Conservation (phyloP, 768 basidiomycete species). For the Rhodotorula kratochvilovae region DNA sequence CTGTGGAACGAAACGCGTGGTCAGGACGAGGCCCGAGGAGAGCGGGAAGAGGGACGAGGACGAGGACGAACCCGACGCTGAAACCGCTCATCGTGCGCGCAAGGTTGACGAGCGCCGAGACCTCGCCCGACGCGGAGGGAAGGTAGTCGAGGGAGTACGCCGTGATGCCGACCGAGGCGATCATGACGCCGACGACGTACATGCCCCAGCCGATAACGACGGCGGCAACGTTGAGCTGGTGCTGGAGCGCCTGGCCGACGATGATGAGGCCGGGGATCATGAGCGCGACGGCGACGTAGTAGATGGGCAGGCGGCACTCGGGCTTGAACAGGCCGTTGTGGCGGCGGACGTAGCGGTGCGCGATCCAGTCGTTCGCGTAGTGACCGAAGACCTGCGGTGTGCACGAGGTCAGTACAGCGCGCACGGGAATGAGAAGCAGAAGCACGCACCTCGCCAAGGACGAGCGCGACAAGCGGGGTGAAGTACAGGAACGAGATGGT, state of each 20-base stretch:
- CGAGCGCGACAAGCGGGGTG: constrained; percentile 35
- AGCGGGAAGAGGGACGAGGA: background rate
- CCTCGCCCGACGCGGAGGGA: constrained; percentile 30
- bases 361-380: constrained; percentile 31
- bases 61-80: background rate
- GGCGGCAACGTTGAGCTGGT: constrained; percentile 12
- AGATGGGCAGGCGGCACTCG: constrained; percentile 30
- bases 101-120: constrained; percentile 24
- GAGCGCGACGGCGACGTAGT: constrained; percentile 16
- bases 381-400: constrained; percentile 16
- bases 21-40: background rate
- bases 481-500: constrained; percentile 34
- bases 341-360: constrained; percentile 16
- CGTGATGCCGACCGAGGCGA: constrained; percentile 29
- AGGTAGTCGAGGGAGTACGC: constrained; percentile 34
- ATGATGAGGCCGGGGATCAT: constrained; percentile 37
- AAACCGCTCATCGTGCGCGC: constrained; percentile 22
- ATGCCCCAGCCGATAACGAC: constrained; percentile 35
- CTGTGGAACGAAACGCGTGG: background rate
- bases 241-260: constrained; percentile 27
- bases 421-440: background rate
- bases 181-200: constrained; percentile 37
- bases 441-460: constrained; percentile 31
- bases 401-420: too few relatives aligned
- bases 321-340: constrained; percentile 32